These are phyloP conservation scores for Exutisphaerella laricina DNA, from an alignment of 2,329 filamentous ascomycete genomes.

Conservation along the genomic window DNA sequence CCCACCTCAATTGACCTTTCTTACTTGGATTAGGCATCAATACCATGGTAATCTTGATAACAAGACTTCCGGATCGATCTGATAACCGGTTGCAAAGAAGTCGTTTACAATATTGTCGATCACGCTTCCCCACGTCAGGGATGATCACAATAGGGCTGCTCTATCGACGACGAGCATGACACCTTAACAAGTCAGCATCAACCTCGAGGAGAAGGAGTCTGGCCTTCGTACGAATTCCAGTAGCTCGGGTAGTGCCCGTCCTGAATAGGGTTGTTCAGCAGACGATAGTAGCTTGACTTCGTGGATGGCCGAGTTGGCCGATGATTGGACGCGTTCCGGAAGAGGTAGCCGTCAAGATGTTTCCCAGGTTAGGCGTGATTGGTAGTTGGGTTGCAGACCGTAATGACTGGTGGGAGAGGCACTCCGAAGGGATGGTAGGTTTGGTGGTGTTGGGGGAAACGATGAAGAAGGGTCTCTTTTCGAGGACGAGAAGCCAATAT, in stretches of 20 bases:
- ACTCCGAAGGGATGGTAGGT: constrained; percentile 3
- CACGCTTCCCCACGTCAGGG: too few relatives aligned
- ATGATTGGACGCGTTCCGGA: not conserved
- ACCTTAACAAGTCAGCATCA: too few relatives aligned
- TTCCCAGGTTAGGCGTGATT: not conserved
- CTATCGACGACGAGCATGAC: too few relatives aligned
- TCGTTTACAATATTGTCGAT: too few relatives aligned
- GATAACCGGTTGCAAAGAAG: not conserved
- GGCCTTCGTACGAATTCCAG: not conserved
- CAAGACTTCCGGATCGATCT: not conserved
- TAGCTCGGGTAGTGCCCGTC: not conserved
- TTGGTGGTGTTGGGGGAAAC: constrained; percentile 1
- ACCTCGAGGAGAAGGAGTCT: too few relatives aligned
- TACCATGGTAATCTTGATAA: not conserved
- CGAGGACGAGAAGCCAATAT: constrained; percentile 1
- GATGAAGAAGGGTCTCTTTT: not conserved
- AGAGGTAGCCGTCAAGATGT: not conserved
- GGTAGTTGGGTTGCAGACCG: constrained; percentile 3
- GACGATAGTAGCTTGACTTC: too few relatives aligned
- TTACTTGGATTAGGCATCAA: not conserved
- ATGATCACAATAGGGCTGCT: too few relatives aligned
- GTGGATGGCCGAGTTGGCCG: not conserved
- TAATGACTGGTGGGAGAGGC: constrained; percentile 6
- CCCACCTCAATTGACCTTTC: not conserved
- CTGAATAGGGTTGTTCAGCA: not conserved